Percentiles rank a stretch among this genome's conserved stretches.
These are phyloP conservation scores for Basipetospora chlamydospora DNA, from an alignment of 2,329 filamentous ascomycete species.

Conservation along the genomic window DNA sequence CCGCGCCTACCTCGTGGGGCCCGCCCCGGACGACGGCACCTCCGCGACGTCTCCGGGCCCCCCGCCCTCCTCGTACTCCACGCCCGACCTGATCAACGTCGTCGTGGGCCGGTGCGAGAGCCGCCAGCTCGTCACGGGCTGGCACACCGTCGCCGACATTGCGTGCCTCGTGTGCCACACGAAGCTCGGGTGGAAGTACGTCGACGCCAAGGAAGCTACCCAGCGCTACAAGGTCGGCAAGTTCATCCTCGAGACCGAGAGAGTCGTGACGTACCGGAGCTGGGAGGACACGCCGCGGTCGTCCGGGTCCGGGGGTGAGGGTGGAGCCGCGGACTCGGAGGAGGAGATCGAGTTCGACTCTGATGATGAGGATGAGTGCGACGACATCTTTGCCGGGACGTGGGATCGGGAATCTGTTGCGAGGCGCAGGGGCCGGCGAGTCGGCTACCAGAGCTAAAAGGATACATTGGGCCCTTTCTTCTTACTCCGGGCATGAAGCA, in stretches of 20 bases:
- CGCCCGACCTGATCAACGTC: slow-evolving; percentile 34
- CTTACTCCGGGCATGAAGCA: not conserved
- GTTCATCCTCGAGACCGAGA: slow-evolving; percentile 49
- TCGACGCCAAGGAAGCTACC: slow-evolving; percentile 41
- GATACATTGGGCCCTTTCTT: not conserved
- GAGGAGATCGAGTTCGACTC: slow-evolving; percentile 42
- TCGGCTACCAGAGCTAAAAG: not conserved
- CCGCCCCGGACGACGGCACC: slow-evolving; percentile 8
- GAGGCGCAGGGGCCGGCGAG: not conserved
- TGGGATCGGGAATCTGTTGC: slow-evolving; percentile 43
- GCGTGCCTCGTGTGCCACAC: slow-evolving; percentile 38
- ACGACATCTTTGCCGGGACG: slow-evolving; percentile 47
- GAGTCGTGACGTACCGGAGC: slow-evolving; percentile 33
- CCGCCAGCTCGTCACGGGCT: slow-evolving; percentile 45
- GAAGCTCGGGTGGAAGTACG: slow-evolving; percentile 54
- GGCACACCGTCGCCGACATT: slow-evolving; percentile 51
- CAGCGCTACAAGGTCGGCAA: slow-evolving; percentile 57
- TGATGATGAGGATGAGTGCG: slow-evolving; percentile 51
- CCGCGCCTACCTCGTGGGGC: slow-evolving; percentile 37
- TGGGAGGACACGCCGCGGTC: slow-evolving; percentile 34
- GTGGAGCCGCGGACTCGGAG: slow-evolving; percentile 7
- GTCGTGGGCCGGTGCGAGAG: slow-evolving; percentile 38
- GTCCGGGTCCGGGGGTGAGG: slow-evolving; percentile 8
- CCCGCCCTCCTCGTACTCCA: slow-evolving; percentile 9
- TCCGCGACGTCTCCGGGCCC: too few species aligned